Evolutionary conservation across 495 filamentous ascomycete species (phyloP).

Genomic region (Friedmanniomyces simplex): DNA sequence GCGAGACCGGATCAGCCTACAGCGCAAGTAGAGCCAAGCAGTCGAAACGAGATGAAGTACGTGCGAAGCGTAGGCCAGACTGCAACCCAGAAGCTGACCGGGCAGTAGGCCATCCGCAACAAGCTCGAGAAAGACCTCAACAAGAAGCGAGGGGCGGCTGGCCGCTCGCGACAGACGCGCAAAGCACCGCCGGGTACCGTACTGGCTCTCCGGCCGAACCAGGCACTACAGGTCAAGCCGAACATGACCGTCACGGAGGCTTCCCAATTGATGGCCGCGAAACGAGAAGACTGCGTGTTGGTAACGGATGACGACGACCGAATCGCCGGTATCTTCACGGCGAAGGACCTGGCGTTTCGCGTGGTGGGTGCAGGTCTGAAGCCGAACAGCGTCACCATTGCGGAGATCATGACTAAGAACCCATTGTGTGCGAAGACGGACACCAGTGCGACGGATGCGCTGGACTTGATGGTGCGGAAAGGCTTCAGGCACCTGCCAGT

Average conservation of each 20-base stretch:
- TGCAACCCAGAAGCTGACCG: not conserved
- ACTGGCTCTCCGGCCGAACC: slow-evolving; percentile 85
- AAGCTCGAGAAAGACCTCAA: slow-evolving; percentile 96
- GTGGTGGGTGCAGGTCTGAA: slow-evolving; percentile 92
- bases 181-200: slow-evolving; percentile 96
- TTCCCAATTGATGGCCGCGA: slow-evolving; percentile 97
- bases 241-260: slow-evolving; percentile 89
- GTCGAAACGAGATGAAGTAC: slow-evolving; percentile 94
- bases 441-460: slow-evolving; percentile 92
- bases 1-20: slow-evolving; percentile 65
- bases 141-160: slow-evolving; percentile 79
- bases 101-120: slow-evolving; percentile 72
- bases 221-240: slow-evolving; percentile 96
- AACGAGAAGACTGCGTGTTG: slow-evolving; percentile 96
- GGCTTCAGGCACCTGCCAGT: slow-evolving; percentile 96
- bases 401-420: slow-evolving; percentile 99
- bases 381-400: slow-evolving; percentile 79
- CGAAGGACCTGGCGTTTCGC: slow-evolving; percentile 95
- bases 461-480: slow-evolving; percentile 96
- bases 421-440: slow-evolving; percentile 94
- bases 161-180: slow-evolving; percentile 67
- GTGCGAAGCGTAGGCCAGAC: slow-evolving; percentile 20
- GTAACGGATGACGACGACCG: slow-evolving; percentile 97
- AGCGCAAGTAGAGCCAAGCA: slow-evolving; percentile 88
- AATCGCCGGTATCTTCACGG: slow-evolving; percentile 97